These are phyloP conservation scores for Fusarium haematococcum DNA, from an alignment of 2,329 filamentous ascomycete genomes.

Conservation along the genomic window DNA sequence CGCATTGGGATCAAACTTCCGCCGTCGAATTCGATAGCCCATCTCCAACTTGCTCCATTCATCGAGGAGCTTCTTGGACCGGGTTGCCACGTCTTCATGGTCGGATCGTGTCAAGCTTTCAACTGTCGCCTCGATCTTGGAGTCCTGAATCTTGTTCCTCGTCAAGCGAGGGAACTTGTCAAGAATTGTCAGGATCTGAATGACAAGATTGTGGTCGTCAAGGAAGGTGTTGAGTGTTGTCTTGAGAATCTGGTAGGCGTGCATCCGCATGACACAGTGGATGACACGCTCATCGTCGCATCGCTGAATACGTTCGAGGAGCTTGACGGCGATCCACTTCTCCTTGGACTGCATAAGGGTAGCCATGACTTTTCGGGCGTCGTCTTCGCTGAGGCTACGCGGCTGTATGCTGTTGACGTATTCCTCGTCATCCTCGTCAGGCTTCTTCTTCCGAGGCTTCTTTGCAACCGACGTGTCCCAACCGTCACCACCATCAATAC, in stretches of 20 bases:
- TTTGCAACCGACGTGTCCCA: constrained; percentile 93
- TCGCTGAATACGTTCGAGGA: constrained; percentile 87
- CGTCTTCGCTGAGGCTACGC: constrained; percentile 81
- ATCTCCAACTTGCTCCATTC: constrained; percentile 92
- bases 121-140: constrained; percentile 90
- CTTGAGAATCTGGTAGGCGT: constrained; percentile 95
- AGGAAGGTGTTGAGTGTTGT: constrained; percentile 86
- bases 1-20: constrained; percentile 82
- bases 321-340: constrained; percentile 98
- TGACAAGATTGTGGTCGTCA: constrained; percentile 88
- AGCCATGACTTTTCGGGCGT: constrained; percentile 94
- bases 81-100: constrained; percentile 79
- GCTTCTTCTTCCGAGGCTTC: constrained; percentile 93
- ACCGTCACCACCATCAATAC: constrained; percentile 90
- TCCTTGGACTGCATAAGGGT: constrained; percentile 98
- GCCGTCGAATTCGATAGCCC: constrained; percentile 91
- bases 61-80: constrained; percentile 78
- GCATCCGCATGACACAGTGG: constrained; percentile 92
- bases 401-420: constrained; percentile 92
- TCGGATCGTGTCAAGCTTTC: constrained; percentile 74
- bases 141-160: constrained; percentile 96
- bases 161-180: constrained; percentile 91
- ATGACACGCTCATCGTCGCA: constrained; percentile 89
- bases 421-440: constrained; percentile 91
- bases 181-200: constrained; percentile 91